Evolutionary conservation across 1,139 yeast genomes (phyloP).

Genomic region (Lodderomyces pseudojiufengensis): DNA sequence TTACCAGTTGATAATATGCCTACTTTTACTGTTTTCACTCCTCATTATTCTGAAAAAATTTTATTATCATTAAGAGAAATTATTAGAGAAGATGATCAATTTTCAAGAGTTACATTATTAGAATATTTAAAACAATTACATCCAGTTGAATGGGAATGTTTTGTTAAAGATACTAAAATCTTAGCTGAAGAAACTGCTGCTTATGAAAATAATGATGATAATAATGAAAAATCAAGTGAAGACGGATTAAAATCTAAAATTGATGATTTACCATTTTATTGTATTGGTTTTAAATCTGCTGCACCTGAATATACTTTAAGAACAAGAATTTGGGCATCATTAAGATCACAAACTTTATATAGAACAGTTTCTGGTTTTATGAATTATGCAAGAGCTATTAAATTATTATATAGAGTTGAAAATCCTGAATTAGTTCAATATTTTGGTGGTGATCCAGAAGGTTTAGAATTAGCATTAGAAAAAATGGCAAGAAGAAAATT

Average conservation of each 20-base stretch:
- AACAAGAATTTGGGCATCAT: conserved; percentile 98
- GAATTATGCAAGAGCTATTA: conserved; percentile 98
- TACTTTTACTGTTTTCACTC: conserved; percentile 94
- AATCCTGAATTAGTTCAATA: conserved; percentile 98
- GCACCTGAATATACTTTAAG: conserved; percentile 98
- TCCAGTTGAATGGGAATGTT: conserved; percentile 99
- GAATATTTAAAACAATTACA: conserved; percentile 97
- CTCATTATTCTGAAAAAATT: conserved; percentile 97
- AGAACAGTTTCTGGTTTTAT: conserved; percentile 99
- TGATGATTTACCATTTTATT: conserved; percentile 96
- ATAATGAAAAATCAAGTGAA: conserved; percentile 52
- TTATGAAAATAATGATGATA: conserved; percentile 65
- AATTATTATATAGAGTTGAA: conserved; percentile 95
- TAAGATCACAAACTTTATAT: conserved; percentile 95
- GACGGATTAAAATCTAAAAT: conserved; percentile 84
- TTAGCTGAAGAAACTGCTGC: conserved; percentile 97
- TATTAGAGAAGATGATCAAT: conserved; percentile 98
- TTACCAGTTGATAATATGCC: conserved; percentile 99
- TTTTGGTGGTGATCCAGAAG: conserved; percentile 98
- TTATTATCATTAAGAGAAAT: conserved; percentile 91
- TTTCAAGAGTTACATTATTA: conserved; percentile 91
- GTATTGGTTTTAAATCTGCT: conserved; percentile 98
- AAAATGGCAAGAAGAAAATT: conserved; percentile 99
- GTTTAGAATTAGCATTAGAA: conserved; percentile 91
- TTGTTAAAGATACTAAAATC: conserved; percentile 96